Conservation (phyloP, 306 rosid species). For the Fragaria ananassa region DNA sequence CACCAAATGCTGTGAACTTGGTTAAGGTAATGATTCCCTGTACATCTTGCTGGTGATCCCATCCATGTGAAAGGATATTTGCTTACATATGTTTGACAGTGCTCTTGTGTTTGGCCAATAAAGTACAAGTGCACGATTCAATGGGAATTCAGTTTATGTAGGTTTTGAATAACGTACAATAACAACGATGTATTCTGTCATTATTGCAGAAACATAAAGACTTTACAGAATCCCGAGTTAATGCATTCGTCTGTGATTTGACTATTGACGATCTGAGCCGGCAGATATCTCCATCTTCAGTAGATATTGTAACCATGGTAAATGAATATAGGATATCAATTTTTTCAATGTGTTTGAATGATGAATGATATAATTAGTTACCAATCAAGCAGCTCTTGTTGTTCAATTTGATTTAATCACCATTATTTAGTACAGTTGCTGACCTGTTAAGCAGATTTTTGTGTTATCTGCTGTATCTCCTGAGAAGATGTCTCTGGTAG, state of each 20-base stretch:
- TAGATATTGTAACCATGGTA: conserved; percentile 93
- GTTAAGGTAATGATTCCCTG: conserved; percentile 57
- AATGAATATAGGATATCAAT: conserved; percentile 15
- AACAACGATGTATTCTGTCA: conserved; percentile 16
- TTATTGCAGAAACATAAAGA: conserved; percentile 66
- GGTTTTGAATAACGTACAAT: background rate
- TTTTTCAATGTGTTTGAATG: conserved; percentile 18
- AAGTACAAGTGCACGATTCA: background rate
- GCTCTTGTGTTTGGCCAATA: conserved; percentile 1
- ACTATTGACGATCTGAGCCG: conserved; percentile 73
- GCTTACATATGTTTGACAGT: conserved; percentile 2
- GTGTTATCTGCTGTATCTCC: conserved; percentile 96
- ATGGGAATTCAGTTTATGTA: background rate
- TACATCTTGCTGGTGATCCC: conserved; percentile 11
- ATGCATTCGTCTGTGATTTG: conserved; percentile 84
- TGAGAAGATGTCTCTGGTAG: conserved; percentile 74
- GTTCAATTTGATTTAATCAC: conserved; percentile 18
- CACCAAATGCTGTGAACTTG: conserved; percentile 82
- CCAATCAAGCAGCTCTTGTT: conserved; percentile 19
- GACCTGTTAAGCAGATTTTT: conserved; percentile 92
- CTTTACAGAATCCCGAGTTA: conserved; percentile 60
- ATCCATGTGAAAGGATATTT: background rate
- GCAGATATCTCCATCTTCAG: conserved; percentile 62
- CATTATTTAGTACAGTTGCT: conserved; percentile 37
- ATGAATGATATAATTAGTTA: conserved; percentile 12